Evolutionary conservation across 352 stramenopile genomes (phyloP), one percentile per base, ranked within the genome.

Genomic region (Globisporangium paroecandrum): DNA sequence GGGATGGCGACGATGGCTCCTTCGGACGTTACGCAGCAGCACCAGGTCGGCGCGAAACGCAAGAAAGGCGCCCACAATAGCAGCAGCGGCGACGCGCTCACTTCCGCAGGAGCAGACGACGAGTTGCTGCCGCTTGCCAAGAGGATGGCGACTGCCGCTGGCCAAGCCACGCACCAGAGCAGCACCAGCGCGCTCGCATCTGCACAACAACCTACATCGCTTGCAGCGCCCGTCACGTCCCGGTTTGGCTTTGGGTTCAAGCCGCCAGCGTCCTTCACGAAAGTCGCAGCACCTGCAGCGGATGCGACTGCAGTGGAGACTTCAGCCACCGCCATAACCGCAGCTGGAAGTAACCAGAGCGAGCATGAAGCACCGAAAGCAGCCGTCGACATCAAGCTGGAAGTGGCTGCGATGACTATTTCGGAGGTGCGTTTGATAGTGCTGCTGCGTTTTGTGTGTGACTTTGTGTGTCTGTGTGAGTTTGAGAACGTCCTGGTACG

Each of bases 231-330:
- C 10, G 18, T n/a, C 25, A 38, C 38, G 6, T 56, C 56, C 15
- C 75, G 69, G 69, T 81, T 78, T 34, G 75, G 75, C 61, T 79
- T 79, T 62, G 73, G 73, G 32, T 81, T 81, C 67, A 74, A 69
- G 36, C 27, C 53, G 20, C 51, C 72, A 22, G 32, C 56, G 27
- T 12, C 25, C 12, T 24, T 61, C 22, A 36, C 70, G 49, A 70
- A 74, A 46, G 43, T 64, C 47, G 10, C 67, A 53, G 15, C 56
- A 4, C 8, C 49, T 49, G 25, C 49, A 38, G 46, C 34, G 24
- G 43, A 53, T 15, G 38, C 20, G 54, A 24, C 34, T 10, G 36
- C 34, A 29, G 32, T 10, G 34, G 36, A 18, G 24, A 25, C 8
- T 12, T 29, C 22, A 18, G 32, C 29, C 15, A 38, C 10, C n/a